Percentiles rank a stretch among this genome's conserved stretches.
These are phyloP conservation scores for Cordyceps pruinosa DNA, from an alignment of 2,329 filamentous ascomycete genomes.

Conservation along the genomic window DNA sequence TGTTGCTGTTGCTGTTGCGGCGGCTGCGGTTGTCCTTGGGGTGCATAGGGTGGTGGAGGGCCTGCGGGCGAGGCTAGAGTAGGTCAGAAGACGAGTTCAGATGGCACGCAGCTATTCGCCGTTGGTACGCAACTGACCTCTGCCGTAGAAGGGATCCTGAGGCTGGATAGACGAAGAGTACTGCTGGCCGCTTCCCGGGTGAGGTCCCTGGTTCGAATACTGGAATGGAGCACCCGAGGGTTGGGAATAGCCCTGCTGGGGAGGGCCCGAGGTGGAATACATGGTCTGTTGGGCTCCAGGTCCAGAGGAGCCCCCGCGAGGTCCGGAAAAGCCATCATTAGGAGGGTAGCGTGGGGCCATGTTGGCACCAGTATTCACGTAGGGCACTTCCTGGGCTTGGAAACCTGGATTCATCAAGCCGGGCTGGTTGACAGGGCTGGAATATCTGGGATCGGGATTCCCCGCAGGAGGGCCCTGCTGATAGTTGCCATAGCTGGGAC, in stretches of 20 bases:
- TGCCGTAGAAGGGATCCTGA: slow-evolving; percentile 49
- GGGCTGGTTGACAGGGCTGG: slow-evolving; percentile 21
- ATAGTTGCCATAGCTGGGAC: slow-evolving; percentile 21
- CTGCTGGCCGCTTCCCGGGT: slow-evolving; percentile 23
- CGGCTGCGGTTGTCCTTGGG: slow-evolving; percentile 33
- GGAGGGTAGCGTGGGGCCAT: slow-evolving; percentile 22
- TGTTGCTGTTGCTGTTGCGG: slow-evolving; percentile 30
- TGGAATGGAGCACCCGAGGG: slow-evolving; percentile 23
- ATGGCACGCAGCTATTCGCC: slow-evolving; percentile 13
- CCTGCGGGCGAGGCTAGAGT: slow-evolving; percentile 48
- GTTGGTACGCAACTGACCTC: slow-evolving; percentile 46
- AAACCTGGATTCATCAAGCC: slow-evolving; percentile 27
- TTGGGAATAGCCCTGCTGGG: slow-evolving; percentile 27
- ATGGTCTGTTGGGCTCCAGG: slow-evolving; percentile 25
- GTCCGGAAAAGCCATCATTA: slow-evolving; percentile 27
- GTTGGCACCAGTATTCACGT: slow-evolving; percentile 32
- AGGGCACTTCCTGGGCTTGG: slow-evolving; percentile 26
- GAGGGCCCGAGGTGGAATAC: slow-evolving; percentile 26
- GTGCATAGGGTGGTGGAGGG: slow-evolving; percentile 24
- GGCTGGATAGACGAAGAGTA: slow-evolving; percentile 37
- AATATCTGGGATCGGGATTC: slow-evolving; percentile 28
- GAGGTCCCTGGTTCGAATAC: slow-evolving; percentile 28
- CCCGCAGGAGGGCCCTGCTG: slow-evolving; percentile 23
- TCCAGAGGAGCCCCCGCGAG: slow-evolving; percentile 23
- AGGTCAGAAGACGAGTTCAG: slow-evolving; percentile 17